Evolutionary conservation across 306 rosid genomes (phyloP).

Genomic region (Betula pendula): DNA sequence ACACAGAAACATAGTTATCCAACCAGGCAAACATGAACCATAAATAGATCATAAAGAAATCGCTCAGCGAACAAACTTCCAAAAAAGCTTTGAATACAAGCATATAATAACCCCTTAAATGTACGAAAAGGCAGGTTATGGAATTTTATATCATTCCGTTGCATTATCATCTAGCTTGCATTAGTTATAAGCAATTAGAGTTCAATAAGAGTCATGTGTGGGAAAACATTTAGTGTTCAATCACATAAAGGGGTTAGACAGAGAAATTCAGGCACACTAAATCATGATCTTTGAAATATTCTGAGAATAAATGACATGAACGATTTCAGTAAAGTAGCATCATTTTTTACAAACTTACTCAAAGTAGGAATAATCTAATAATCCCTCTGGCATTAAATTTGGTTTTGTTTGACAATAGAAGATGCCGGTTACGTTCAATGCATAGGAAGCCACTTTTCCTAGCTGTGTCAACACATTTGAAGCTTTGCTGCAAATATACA

Average conservation of each 20-base stretch:
- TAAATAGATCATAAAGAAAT: constrained; percentile 18
- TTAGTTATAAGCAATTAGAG: not conserved
- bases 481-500: constrained; percentile 64
- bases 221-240: not conserved
- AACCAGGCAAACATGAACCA: not conserved
- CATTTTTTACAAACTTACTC: constrained; percentile 54
- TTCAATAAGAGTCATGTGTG: not conserved
- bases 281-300: constrained; percentile 2
- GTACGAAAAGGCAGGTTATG: not conserved
- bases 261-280: not conserved
- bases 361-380: constrained; percentile 41
- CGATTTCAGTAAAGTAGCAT: constrained; percentile 6
- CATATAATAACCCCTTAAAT: not conserved
- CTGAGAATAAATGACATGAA: not conserved
- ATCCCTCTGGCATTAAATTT: constrained; percentile 39
- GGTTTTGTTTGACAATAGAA: constrained; percentile 66
- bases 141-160: not conserved
- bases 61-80: not conserved
- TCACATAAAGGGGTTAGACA: not conserved
- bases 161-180: not conserved
- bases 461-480: constrained; percentile 74
- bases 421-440: constrained; percentile 71
- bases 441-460: constrained; percentile 67
- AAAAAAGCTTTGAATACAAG: not conserved
- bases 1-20: constrained; percentile 12